These are phyloP conservation scores for Pythium aquatile DNA, from an alignment of 352 stramenopile species.

Conservation along the genomic window DNA sequence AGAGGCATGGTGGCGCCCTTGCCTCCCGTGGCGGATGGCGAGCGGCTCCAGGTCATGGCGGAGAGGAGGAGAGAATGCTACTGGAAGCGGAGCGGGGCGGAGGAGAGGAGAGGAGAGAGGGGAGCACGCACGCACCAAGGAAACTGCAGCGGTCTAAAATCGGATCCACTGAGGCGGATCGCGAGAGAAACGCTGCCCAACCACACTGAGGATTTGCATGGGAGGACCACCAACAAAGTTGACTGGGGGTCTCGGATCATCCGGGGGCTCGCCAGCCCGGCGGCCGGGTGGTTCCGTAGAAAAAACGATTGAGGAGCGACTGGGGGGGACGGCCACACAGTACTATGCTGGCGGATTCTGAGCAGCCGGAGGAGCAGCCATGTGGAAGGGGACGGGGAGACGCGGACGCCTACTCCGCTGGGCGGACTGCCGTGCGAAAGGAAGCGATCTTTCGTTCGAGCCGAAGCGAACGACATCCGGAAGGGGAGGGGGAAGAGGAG, in stretches of 20 bases:
- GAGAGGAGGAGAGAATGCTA: slow-evolving; percentile 11
- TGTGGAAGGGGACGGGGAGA: slow-evolving; percentile 14
- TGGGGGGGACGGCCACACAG: not conserved
- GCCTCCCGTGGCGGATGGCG: slow-evolving; percentile 1
- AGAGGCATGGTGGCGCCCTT: slow-evolving; percentile 35
- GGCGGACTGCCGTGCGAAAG: not conserved
- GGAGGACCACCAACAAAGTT: not conserved
- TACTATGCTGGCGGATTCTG: slow-evolving; percentile 1
- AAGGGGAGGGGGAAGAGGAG: slow-evolving; percentile 2
- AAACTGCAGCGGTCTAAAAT: not conserved
- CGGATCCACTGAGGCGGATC: not conserved
- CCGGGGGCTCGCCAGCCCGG: too few relatives aligned
- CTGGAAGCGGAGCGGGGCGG: not conserved
- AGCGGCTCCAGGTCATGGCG: slow-evolving; percentile 22
- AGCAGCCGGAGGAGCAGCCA: not conserved
- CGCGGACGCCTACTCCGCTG: slow-evolving; percentile 8
- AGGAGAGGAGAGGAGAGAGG: not conserved
- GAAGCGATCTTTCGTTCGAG: slow-evolving; percentile 16
- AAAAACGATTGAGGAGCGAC: slow-evolving; percentile 9
- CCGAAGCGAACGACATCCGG: slow-evolving; percentile 5
- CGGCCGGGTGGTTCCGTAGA: slow-evolving; percentile 10
- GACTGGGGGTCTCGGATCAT: not conserved
- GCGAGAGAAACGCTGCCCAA: not conserved
- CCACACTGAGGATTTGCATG: not conserved
- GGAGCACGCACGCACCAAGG: not conserved